phyloP scores from a whole-genome alignment of 345 rosid genomes.

The Geranium brycei region DNA sequence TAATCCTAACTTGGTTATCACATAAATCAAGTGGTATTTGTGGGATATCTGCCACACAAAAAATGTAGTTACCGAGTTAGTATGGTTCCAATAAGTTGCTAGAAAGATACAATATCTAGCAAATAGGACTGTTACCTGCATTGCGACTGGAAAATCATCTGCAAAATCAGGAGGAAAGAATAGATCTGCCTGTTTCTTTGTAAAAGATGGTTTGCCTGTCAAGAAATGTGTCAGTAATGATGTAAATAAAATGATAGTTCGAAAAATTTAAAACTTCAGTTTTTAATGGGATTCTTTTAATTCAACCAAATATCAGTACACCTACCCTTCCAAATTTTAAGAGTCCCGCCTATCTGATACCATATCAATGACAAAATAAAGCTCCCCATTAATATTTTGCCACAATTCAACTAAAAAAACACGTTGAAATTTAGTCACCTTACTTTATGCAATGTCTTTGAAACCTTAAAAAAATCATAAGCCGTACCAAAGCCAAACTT shows the following conservation, averaged over 20 bases:
- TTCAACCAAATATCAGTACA: neutral
- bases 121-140: conserved; percentile 56
- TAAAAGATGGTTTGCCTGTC: conserved; percentile 84
- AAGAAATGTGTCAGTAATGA: conserved; percentile 7
- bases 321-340: neutral
- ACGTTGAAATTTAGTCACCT: neutral
- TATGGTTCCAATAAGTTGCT: neutral
- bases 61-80: conserved; percentile 4
- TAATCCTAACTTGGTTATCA: conserved; percentile 90
- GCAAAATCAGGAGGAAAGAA: conserved; percentile 98
- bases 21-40: conserved; percentile 82
- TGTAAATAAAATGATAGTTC: neutral
- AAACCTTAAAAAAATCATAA: too few relatives aligned
- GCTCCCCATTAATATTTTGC: neutral
- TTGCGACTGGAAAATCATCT: conserved; percentile 96
- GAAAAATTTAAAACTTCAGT: too few relatives aligned
- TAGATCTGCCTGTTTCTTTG: conserved; percentile 96
- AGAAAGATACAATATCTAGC: neutral
- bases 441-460: too few relatives aligned
- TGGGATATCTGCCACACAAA: conserved; percentile 71
- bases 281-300: too few relatives aligned
- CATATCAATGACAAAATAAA: neutral
- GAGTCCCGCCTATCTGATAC: neutral
- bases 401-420: neutral
- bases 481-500: neutral